Conservation (phyloP, 192 early-diverging fungal genomes). For the Backusella luteola region DNA sequence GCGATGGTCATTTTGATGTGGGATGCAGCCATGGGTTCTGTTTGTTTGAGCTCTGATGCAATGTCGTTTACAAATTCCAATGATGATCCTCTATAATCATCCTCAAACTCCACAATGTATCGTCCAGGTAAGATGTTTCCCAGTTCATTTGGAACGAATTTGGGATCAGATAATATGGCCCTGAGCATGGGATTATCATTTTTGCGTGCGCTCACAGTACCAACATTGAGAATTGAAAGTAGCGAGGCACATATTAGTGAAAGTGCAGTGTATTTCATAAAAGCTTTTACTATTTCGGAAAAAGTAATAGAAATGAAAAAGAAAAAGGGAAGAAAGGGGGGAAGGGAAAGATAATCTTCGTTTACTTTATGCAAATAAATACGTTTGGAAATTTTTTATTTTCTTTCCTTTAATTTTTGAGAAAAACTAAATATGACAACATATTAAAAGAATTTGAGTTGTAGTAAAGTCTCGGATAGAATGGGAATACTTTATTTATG, state of each 20-base stretch:
- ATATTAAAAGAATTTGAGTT: background rate
- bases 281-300: background rate
- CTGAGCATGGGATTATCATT: background rate
- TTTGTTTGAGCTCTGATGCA: background rate
- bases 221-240: background rate
- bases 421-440: background rate
- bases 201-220: background rate
- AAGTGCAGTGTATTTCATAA: constrained; percentile 1
- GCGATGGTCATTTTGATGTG: constrained; percentile 4
- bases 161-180: constrained; percentile 12
- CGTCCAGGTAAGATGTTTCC: constrained; percentile 10
- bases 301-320: background rate
- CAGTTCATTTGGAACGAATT: constrained; percentile 3
- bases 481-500: background rate
- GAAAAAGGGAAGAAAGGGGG: background rate
- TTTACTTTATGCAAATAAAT: background rate
- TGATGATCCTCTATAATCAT: constrained; percentile 1
- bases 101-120: constrained; percentile 29
- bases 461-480: background rate
- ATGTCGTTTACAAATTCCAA: constrained; percentile 8
- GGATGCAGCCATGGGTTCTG: background rate
- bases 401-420: background rate
- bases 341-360: background rate
- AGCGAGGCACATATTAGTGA: background rate
- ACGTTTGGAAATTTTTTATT: background rate